Evolutionary conservation across 176 grass and related monocot species (phyloP), one percentile per base, ranked within the genome.

Genomic region (Hordeum marinum): DNA sequence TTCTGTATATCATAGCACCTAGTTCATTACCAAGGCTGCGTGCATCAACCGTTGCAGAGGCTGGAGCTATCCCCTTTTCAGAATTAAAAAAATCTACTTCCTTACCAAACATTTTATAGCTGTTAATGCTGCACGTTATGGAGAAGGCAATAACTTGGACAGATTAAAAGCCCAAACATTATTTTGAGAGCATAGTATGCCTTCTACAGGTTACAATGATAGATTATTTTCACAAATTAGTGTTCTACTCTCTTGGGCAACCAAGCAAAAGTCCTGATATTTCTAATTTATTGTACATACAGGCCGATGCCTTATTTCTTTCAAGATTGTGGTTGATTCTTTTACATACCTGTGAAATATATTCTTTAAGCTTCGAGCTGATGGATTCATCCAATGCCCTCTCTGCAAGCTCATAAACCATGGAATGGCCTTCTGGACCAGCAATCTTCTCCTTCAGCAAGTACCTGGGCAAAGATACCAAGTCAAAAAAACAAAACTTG

Each of bases 321-420:
- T 7, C 1, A 15, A 52, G 15, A 52, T 52, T 52, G 48, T 52
- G 17, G 25, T 32, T 75, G 72, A 52, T 52, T 43, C 25, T 4
- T 50, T 75, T 75, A 54, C 77, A 73, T 81, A 92, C 96, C 91
- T 98, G 80, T 34, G 85, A 78, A 90, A 98, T 95, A 78, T 89
- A 81, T 61, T 86, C 83, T 86, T 95, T 95, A 57, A 98, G 39
- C 80, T 90, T 92, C 36, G 79, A 67, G 50, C 45, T 89, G 68
- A 94, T 84, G 25, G 86, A 87, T 73, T 92, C 85, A 80, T 98
- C 93, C 83, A 98, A 79, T 67, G 96, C 85, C 87, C 96, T 95
- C 89, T 98, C 93, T 6, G 93, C 93, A 37, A 98, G 93, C 81
- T 92, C 91, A 86, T 95, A 98, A 84, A 87, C 87, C 77, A 98